Conservation (phyloP, 768 basidiomycete species). For the Lanmaoa pseudosensibilis region DNA sequence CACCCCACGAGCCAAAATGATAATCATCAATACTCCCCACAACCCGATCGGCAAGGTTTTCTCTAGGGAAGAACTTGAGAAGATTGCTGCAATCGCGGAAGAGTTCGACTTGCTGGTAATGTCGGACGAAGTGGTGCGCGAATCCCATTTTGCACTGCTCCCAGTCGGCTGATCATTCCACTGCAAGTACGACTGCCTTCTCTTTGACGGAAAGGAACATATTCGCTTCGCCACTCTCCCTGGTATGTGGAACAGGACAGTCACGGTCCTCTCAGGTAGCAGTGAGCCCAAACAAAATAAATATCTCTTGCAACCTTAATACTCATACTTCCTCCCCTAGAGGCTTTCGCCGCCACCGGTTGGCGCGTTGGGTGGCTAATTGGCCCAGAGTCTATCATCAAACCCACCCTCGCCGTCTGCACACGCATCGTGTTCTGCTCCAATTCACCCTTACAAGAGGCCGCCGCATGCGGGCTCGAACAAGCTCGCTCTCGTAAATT, state of each 20-base stretch:
- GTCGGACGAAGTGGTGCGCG: constrained; percentile 91
- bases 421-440: constrained; percentile 95
- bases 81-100: constrained; percentile 83
- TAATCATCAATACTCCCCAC: constrained; percentile 95
- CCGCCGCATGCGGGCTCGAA: constrained; percentile 87
- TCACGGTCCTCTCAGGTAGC: constrained; percentile 94
- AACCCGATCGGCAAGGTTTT: constrained; percentile 99
- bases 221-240: constrained; percentile 91
- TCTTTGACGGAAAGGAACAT: constrained; percentile 87
- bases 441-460: constrained; percentile 95
- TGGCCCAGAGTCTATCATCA: constrained; percentile 78
- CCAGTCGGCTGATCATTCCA: not conserved
- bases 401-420: constrained; percentile 83
- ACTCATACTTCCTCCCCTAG: constrained; percentile 39
- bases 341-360: constrained; percentile 95
- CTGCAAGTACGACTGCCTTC: constrained; percentile 85
- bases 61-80: constrained; percentile 74
- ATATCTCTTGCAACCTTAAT: not conserved
- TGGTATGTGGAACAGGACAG: constrained; percentile 98
- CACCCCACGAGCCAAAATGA: constrained; percentile 89
- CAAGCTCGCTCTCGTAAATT: constrained; percentile 68
- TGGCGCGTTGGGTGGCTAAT: constrained; percentile 98
- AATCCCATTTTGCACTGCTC: too few relatives aligned
- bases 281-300: constrained; percentile 50
- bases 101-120: constrained; percentile 92